phyloP scores from a whole-genome alignment of 176 grass and related monocot genomes.

The Phoenix dactylifera region DNA sequence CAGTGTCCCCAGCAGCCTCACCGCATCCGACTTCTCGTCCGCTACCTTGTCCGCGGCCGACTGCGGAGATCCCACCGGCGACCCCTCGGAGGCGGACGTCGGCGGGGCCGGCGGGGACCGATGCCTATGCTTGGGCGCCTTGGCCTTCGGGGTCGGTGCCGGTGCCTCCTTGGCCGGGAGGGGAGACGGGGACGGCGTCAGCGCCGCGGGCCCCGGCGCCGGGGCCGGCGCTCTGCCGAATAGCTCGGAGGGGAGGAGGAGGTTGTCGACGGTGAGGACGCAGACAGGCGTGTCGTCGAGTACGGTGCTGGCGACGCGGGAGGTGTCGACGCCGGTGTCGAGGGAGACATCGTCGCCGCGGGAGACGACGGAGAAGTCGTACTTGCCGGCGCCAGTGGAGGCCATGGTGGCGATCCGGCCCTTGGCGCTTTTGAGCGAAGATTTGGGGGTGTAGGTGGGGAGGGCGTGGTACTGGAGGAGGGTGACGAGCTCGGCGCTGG shows the following conservation, averaged over 20 bases:
- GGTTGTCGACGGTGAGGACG: slow-evolving; percentile 69
- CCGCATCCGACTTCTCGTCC: slow-evolving; percentile 9
- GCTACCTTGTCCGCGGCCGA: slow-evolving; percentile 25
- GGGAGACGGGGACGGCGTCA: slow-evolving; percentile 25
- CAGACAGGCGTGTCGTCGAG: slow-evolving; percentile 62
- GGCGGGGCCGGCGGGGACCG: slow-evolving; percentile 67
- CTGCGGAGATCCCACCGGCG: slow-evolving; percentile 43
- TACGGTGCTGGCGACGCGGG: slow-evolving; percentile 76
- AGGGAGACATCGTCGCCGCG: slow-evolving; percentile 77
- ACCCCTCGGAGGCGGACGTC: slow-evolving; percentile 29
- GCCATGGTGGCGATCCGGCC: slow-evolving; percentile 61
- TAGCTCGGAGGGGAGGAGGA: slow-evolving; percentile 54
- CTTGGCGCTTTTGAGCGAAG: slow-evolving; percentile 62
- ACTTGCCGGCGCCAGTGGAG: slow-evolving; percentile 60
- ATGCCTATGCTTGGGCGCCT: slow-evolving; percentile 14
- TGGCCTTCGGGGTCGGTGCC: slow-evolving; percentile 30
- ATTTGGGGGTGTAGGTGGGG: slow-evolving; percentile 81
- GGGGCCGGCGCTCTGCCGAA: slow-evolving; percentile 58
- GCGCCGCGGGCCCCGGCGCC: slow-evolving; percentile 22
- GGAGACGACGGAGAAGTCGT: slow-evolving; percentile 59
- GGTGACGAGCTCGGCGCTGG: slow-evolving; percentile 68
- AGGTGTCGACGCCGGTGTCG: slow-evolving; percentile 68
- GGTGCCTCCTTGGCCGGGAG: slow-evolving; percentile 5
- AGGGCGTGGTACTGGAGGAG: slow-evolving; percentile 90
- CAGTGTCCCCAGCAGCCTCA: background rate